Base-by-base conservation (phyloP, 208 protist species). In the Leishmania major region DNA sequence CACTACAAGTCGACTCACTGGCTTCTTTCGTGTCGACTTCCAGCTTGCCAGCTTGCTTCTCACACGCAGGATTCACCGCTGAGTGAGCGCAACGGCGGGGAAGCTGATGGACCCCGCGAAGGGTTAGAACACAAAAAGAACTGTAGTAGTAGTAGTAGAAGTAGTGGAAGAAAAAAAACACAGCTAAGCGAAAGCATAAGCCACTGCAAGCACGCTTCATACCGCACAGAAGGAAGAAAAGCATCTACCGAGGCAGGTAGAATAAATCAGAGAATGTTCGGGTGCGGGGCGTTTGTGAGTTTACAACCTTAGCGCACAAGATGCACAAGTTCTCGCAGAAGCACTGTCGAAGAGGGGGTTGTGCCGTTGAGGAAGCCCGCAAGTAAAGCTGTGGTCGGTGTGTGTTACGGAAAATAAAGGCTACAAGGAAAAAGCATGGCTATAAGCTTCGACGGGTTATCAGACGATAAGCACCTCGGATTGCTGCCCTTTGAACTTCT, bases 381-480 rank as follows among this genome's bases (percentile, higher is more conserved):
- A 47, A 6, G 69, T 19, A 13, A 51, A 15, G 43, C 15, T 31
- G 19, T 43, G 69, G 8, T 31, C 22, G 53, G 25, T 35, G 7
- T 51, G 8, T 73, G 7, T 73, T 10, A 19, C 35, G 19, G 2
- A 73, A 73, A 53, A n/a, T 22, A 73, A 73, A 73, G 43, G 37
- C 37, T 15, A 53, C 49, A 53, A 35, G 53, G 0, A 13, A 35
- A 51, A 73, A 45, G 15, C 43, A n/a, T 73, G 25, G 43, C 69
- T 45, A 19, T 3, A 11, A 10, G 57, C 25, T 55, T 35, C 64
- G 60, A 66, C 31, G 11, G 19, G n/a, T 51, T 11, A 28, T 59
- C 64, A 80, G 69, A 73, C 82, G 28, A 82, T 45, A 28, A 86
- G 43, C 17, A 51, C 74, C 82, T 76, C 77, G 10, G 28, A 31